Conservation (phyloP, 176 grass and related monocot species). For the Thinopyrum elongatum region DNA sequence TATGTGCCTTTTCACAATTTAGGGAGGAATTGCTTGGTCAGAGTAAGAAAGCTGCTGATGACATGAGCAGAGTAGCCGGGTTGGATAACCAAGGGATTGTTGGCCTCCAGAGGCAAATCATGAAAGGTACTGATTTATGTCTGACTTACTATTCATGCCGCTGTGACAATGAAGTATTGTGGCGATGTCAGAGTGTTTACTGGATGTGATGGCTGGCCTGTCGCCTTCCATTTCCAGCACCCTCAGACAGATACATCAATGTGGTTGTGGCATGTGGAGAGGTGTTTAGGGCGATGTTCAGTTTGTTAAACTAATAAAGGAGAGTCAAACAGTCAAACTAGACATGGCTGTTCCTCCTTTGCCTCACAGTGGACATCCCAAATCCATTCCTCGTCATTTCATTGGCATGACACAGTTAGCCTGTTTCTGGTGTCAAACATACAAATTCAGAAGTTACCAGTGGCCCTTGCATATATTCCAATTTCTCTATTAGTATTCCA, state of each 20-base stretch:
- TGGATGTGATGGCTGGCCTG: neutral
- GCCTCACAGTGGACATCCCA: neutral
- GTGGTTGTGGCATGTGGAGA: neutral
- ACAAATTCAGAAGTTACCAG: neutral
- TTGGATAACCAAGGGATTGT: conserved; percentile 71
- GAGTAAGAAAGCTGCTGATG: conserved; percentile 49
- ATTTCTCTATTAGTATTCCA: neutral
- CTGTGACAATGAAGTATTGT: neutral
- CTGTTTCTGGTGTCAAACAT: neutral
- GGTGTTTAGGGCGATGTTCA: neutral
- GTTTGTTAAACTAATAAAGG: neutral
- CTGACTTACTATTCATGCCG: neutral
- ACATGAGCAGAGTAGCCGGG: conserved; percentile 47
- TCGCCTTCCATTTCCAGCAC: neutral
- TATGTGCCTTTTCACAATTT: conserved; percentile 8
- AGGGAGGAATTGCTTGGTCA: conserved; percentile 75
- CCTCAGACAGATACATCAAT: neutral
- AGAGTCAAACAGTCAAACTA: neutral
- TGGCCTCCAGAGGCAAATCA: conserved; percentile 67
- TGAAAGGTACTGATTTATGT: conserved; percentile 50
- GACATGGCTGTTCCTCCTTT: neutral
- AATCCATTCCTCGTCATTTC: neutral
- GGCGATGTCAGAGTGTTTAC: neutral
- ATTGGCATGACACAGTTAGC: neutral
- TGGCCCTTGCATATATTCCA: neutral